Evolutionary conservation across 2,329 filamentous ascomycete genomes (phyloP), one percentile per base, ranked within the genome.

Genomic region (Pseudogymnoascus sp.): DNA sequence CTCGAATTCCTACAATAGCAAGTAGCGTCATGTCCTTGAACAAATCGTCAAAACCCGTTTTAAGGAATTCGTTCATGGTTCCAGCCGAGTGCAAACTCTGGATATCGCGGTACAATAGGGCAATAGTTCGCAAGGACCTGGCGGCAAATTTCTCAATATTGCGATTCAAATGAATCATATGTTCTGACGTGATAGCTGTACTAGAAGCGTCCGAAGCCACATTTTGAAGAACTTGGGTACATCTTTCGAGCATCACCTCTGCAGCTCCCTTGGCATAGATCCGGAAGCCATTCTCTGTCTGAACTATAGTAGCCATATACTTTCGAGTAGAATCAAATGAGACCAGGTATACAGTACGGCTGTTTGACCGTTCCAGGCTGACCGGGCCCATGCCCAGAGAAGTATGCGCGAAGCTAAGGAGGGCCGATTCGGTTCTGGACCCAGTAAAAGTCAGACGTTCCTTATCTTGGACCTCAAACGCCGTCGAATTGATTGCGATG

Each of bases 1-100:
- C 90, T 72, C 93, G 90, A 66, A 93, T 93, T 70, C 90, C 90
- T 61, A 92, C 88, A 69, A 93, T 80, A 29, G 85, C 83, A 42
- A 91, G 72, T 65, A 90, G 85, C 13, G 79, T 78, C 87, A 91
- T 88, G 62, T 86, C 79, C 59, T 81, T 61, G 6, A 61, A 14
- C 42, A 62, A 44, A 26, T 47, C 42, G 13, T 47, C 42, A 26
- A 47, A 47, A 5, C 42, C 21, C 21, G 21, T 26, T 47, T 24
- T 14, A 21, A 47, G 42, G 21, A 26, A 47, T 47, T 47, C 42
- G 19, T 47, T 26, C 11, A 47, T 47, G 42, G 42, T 47, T 24
- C 13, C 21, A 26, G 19, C 42, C 42, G 19, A 21, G 42, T 47
- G 76, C 75, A 75, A 76, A 62, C 74, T 70, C 1, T 67, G 24